Base-by-base conservation (phyloP, 495 filamentous ascomycete genomes). In the Xylaria curta region DNA sequence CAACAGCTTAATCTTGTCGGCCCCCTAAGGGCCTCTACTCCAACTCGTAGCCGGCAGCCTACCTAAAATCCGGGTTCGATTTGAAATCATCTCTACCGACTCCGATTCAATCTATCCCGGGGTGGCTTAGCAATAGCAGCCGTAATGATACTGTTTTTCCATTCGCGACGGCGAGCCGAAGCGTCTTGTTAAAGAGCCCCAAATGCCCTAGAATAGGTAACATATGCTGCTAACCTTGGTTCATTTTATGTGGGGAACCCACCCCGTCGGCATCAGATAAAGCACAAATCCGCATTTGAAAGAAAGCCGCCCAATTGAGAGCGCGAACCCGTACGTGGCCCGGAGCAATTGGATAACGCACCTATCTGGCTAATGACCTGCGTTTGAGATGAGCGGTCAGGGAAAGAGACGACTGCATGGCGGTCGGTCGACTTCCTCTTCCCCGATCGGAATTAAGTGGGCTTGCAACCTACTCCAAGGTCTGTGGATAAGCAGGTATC, bases 401-500 rank as follows among this genome's bases (percentile, higher is more conserved):
- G 21, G 17, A 53, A 69, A 9, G 10, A 10, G 19, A 33, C 7
- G 42, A 28, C 53, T 60, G 42, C 58, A 40, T 68, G 19, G 42
- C 38, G 13, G 12, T 42, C 38, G 13, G 12, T 42, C n/a, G 10
- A 42, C 60, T 38, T 62, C 26, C n/a, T 24, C 19, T 42, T 4
- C 38, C n/a, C 19, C 19, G 17, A 36, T 9, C 36, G 31, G 33
- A 33, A 38, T 38, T 5, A 26, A 33, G 66, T 28, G 44, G 53
- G 28, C 26, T 38, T 47, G 66, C 36, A 49, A 61, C n/a, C n/a
- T n/a, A 61, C 66, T 58, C 49, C 49, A 68, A 58, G 60, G 60
- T 26, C 53, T 26, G 40, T 17, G 46, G 21, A 68, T 38, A 56
- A 56, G 51, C 53, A 58, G 24, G 3, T 49, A 56, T 40, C 24